These are phyloP conservation scores for Catenaria anguillulae DNA, from an alignment of 371 early-diverging fungal species.

Conservation along the genomic window DNA sequence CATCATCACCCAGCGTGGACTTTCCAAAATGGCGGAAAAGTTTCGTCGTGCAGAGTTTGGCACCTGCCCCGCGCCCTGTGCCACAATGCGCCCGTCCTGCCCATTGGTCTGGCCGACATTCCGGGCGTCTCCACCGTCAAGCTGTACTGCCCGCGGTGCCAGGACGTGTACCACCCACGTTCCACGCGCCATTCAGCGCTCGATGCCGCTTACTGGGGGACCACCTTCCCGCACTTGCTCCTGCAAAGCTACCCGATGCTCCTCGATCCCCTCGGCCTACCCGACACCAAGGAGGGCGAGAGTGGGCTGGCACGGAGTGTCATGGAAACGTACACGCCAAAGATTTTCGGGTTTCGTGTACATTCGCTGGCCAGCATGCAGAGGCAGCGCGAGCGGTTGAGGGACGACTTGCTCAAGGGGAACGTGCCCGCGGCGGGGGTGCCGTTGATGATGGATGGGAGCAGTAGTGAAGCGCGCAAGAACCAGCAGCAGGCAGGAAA, in stretches of 20 bases:
- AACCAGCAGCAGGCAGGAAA: no score
- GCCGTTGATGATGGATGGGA: no score
- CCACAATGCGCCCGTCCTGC: conserved; percentile 61
- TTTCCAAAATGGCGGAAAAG: conserved; percentile 82
- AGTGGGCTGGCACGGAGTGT: no score
- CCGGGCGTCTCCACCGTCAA: conserved; percentile 70
- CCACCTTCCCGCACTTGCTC: conserved; percentile 91
- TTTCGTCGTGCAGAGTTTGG: conserved; percentile 85
- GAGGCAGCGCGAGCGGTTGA: background rate
- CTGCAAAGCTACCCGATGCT: conserved; percentile 80
- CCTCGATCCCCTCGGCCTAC: conserved; percentile 23
- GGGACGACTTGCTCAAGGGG: no score
- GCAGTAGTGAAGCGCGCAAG: no score
- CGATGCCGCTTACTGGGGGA: conserved; percentile 97
- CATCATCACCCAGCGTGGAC: conserved; percentile 71
- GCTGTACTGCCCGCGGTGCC: conserved; percentile 82
- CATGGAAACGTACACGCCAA: background rate
- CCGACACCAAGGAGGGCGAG: background rate
- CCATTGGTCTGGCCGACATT: conserved; percentile 78
- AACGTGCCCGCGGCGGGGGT: no score
- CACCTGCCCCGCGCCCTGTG: conserved; percentile 84
- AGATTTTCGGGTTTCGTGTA: background rate
- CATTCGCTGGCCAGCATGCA: background rate
- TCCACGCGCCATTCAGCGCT: conserved; percentile 59
- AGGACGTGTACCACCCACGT: conserved; percentile 87